Conservation (phyloP, 768 basidiomycete genomes). For the Leccinum olivaceopallidum region DNA sequence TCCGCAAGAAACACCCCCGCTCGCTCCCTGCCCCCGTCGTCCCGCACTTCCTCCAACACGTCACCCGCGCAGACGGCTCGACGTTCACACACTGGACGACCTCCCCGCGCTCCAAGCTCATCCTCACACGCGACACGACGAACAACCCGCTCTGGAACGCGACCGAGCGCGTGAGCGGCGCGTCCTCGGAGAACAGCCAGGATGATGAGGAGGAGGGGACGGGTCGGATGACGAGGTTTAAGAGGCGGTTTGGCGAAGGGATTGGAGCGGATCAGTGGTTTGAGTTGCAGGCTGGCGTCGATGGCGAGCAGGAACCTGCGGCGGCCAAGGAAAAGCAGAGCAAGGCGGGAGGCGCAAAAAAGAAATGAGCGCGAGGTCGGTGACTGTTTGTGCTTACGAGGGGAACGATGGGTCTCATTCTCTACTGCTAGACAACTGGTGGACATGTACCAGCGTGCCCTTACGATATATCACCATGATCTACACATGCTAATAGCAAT, state of each 20-base stretch:
- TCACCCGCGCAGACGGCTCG: constrained; percentile 86
- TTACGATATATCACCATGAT: neutral
- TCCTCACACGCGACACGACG: constrained; percentile 83
- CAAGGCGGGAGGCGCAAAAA: constrained; percentile 18
- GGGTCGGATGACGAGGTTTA: constrained; percentile 82
- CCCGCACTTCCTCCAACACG: constrained; percentile 82
- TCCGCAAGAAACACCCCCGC: constrained; percentile 69
- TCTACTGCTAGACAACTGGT: neutral
- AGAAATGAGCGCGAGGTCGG: constrained; percentile 18
- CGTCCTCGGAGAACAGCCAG: constrained; percentile 42
- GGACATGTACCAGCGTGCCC: neutral
- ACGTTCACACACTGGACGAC: constrained; percentile 89
- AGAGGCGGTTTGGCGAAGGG: constrained; percentile 63
- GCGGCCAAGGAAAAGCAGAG: constrained; percentile 21
- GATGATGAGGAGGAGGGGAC: constrained; percentile 72
- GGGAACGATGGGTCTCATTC: constrained; percentile 1
- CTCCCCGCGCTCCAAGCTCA: constrained; percentile 74
- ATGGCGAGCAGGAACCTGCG: constrained; percentile 32
- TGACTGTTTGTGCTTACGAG: neutral
- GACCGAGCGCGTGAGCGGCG: constrained; percentile 50
- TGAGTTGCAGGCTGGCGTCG: constrained; percentile 24
- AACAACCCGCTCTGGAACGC: constrained; percentile 90
- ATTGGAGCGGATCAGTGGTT: constrained; percentile 37
- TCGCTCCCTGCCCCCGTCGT: constrained; percentile 81
- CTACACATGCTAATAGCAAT: neutral